These are phyloP conservation scores for Russula emetica DNA, from an alignment of 768 basidiomycete genomes.

Conservation along the genomic window DNA sequence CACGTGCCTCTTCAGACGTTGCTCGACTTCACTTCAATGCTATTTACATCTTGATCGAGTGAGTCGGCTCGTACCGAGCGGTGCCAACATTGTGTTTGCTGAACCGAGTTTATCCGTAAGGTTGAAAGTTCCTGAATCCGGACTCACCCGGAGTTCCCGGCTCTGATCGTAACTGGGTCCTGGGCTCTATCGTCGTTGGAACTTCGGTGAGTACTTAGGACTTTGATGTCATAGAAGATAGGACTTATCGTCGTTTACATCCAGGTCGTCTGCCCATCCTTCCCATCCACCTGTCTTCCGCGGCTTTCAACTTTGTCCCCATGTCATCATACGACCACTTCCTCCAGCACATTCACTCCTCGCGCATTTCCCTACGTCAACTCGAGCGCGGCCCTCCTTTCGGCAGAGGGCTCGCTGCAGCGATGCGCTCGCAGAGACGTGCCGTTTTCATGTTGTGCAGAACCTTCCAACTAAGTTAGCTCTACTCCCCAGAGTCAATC, in stretches of 20 bases:
- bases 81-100: not conserved
- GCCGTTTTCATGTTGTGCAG: slow-evolving; percentile 79
- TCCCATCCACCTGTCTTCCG: slow-evolving; percentile 74
- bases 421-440: slow-evolving; percentile 74
- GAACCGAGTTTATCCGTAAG: slow-evolving; percentile 32
- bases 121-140: slow-evolving; percentile 70
- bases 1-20: slow-evolving; percentile 76
- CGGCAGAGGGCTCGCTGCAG: slow-evolving; percentile 33
- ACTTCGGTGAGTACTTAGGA: slow-evolving; percentile 57
- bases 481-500: too few relatives aligned
- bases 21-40: slow-evolving; percentile 90
- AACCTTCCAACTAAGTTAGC: slow-evolving; percentile 78
- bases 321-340: slow-evolving; percentile 81
- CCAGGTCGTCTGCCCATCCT: too few relatives aligned
- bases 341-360: slow-evolving; percentile 68
- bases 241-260: not conserved
- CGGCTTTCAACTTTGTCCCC: slow-evolving; percentile 68
- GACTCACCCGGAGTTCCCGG: slow-evolving; percentile 61
- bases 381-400: slow-evolving; percentile 35
- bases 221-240: slow-evolving; percentile 21
- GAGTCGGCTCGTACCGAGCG: slow-evolving; percentile 36
- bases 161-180: slow-evolving; percentile 74
- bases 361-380: slow-evolving; percentile 56
- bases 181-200: slow-evolving; percentile 68
- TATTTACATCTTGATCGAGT: slow-evolving; percentile 75